Evolutionary conservation across 306 rosid genomes (phyloP).

Genomic region (Glycine tomentella): DNA sequence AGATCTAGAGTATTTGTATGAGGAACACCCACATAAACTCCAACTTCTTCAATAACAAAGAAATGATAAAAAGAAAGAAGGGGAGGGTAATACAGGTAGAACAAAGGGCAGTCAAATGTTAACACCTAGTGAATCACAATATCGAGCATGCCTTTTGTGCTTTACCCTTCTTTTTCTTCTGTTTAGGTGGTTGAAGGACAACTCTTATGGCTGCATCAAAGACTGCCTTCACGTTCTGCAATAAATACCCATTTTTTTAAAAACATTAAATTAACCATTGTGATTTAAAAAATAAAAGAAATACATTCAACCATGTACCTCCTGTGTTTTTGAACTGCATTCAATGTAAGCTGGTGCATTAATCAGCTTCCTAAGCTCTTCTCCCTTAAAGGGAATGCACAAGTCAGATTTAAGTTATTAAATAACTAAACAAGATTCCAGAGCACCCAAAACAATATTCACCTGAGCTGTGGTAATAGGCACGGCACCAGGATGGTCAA

Average conservation of each 20-base stretch:
- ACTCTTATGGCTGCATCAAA: slow-evolving; percentile 97
- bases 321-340: slow-evolving; percentile 98
- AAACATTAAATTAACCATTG: slow-evolving; percentile 5
- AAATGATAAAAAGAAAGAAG: slow-evolving; percentile 55
- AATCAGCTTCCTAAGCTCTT: slow-evolving; percentile 96
- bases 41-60: slow-evolving; percentile 68
- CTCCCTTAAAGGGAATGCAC: slow-evolving; percentile 68
- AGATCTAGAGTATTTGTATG: slow-evolving; percentile 66
- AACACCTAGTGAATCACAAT: slow-evolving; percentile 78
- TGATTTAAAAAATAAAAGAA: neutral
- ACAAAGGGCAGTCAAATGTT: slow-evolving; percentile 49
- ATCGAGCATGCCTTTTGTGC: slow-evolving; percentile 96
- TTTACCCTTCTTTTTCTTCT: slow-evolving; percentile 95
- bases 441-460: slow-evolving; percentile 40
- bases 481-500: slow-evolving; percentile 97
- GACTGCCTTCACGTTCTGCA: slow-evolving; percentile 94
- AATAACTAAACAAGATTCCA: slow-evolving; percentile 20
- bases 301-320: slow-evolving; percentile 59
- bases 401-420: slow-evolving; percentile 39
- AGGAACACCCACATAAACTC: slow-evolving; percentile 60
- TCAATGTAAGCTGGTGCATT: slow-evolving; percentile 95
- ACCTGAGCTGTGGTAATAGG: slow-evolving; percentile 94
- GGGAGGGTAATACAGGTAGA: slow-evolving; percentile 53
- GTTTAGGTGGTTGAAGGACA: slow-evolving; percentile 99
- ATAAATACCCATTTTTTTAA: slow-evolving; percentile 39